Conservation (phyloP, 129 eudicot genomes). For the Flaveria linearis region DNA sequence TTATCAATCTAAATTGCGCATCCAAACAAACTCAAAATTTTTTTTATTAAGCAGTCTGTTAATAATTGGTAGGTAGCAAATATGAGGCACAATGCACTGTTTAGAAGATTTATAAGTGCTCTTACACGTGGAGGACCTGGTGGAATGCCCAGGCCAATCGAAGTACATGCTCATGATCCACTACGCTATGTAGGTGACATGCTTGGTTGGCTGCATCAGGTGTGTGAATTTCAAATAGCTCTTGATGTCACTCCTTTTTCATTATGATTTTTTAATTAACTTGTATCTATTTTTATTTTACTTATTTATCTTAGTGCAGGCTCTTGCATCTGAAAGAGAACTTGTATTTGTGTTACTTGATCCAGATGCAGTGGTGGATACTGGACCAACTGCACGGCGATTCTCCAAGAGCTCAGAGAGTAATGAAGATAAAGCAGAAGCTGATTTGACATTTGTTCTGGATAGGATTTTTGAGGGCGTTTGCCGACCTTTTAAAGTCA, state of each 20-base stretch:
- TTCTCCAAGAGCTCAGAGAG: slow-evolving; percentile 52
- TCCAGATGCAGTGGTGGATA: slow-evolving; percentile 80
- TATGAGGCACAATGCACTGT: slow-evolving; percentile 95
- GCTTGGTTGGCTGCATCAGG: slow-evolving; percentile 99
- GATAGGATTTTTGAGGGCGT: slow-evolving; percentile 98
- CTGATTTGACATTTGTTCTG: slow-evolving; percentile 85
- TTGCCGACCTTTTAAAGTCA: slow-evolving; percentile 91
- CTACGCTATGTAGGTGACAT: slow-evolving; percentile 96
- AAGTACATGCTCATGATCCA: slow-evolving; percentile 98
- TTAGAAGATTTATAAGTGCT: slow-evolving; percentile 93
- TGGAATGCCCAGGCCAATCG: slow-evolving; percentile 98
- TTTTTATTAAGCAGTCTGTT: neutral
- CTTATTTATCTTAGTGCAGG: slow-evolving; percentile 48
- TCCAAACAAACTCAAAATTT: neutral
- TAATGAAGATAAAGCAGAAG: slow-evolving; percentile 55
- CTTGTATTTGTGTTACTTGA: slow-evolving; percentile 87
- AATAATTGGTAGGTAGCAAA: slow-evolving; percentile 68
- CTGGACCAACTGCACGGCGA: slow-evolving; percentile 72
- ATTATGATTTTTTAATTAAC: neutral
- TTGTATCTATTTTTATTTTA: neutral
- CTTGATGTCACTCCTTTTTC: slow-evolving; percentile 17
- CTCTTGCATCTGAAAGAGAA: slow-evolving; percentile 99
- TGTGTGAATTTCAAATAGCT: slow-evolving; percentile 27
- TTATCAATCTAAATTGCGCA: neutral
- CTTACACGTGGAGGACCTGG: slow-evolving; percentile 99